Conservation (phyloP, 495 filamentous ascomycete genomes). For the Beverwykella pulmonaria region DNA sequence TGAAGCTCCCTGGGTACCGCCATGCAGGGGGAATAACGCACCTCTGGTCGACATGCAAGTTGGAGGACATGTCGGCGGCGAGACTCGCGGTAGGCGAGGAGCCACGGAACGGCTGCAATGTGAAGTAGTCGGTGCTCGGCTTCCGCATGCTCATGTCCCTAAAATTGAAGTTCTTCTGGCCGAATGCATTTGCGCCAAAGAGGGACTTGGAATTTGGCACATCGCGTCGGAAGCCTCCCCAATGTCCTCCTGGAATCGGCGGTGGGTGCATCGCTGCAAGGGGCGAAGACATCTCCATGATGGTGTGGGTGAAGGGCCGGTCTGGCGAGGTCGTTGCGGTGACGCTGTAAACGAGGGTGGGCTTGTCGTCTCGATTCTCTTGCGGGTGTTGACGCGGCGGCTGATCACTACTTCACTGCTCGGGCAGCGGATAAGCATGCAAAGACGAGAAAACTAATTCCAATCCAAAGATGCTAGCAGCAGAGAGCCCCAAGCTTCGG, state of each 20-base stretch:
- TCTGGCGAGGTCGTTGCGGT: not conserved
- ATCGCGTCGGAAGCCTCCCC: slow-evolving; percentile 55
- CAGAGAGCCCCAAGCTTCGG: slow-evolving; percentile 31
- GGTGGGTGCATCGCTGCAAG: slow-evolving; percentile 90
- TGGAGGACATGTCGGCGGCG: slow-evolving; percentile 91
- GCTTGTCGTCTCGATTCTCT: not conserved
- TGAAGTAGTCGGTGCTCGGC: slow-evolving; percentile 73
- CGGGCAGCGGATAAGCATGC: slow-evolving; percentile 37
- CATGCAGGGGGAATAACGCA: slow-evolving; percentile 50
- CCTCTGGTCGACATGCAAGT: slow-evolving; percentile 94
- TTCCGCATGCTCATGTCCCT: slow-evolving; percentile 72
- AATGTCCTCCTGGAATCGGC: slow-evolving; percentile 54
- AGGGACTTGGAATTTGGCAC: slow-evolving; percentile 55
- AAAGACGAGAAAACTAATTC: slow-evolving; percentile 42
- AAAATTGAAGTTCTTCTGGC: slow-evolving; percentile 69
- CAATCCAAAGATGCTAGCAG: slow-evolving; percentile 42
- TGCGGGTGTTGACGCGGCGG: slow-evolving; percentile 14
- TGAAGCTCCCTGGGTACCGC: slow-evolving; percentile 22
- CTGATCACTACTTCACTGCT: slow-evolving; percentile 8
- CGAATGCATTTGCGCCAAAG: slow-evolving; percentile 59
- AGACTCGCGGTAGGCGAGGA: slow-evolving; percentile 90
- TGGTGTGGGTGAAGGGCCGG: not conserved
- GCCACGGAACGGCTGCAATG: slow-evolving; percentile 69
- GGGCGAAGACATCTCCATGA: slow-evolving; percentile 92
- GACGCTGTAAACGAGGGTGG: slow-evolving; percentile 30